Percentiles rank a stretch among this genome's conserved stretches.
phyloP scores from a whole-genome alignment of 116 monocot species.

The Iris pallida region DNA sequence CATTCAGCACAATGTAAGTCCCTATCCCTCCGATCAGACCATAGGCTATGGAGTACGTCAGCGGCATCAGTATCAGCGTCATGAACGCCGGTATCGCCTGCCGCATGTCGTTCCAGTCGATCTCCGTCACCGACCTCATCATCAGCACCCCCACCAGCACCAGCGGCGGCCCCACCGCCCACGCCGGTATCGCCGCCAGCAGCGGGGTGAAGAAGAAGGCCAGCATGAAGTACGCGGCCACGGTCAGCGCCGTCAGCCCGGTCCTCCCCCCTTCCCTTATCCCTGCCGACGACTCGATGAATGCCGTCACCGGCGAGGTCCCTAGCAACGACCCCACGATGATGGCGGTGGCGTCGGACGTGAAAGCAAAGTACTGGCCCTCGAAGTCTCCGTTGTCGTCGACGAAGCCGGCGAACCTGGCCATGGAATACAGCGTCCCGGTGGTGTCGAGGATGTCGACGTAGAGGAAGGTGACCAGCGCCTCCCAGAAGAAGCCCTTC shows the following conservation, averaged over 20 bases:
- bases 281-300: conserved; percentile 86
- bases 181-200: conserved; percentile 82
- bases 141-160: conserved; percentile 84
- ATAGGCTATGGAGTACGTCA: conserved; percentile 89
- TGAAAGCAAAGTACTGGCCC: conserved; percentile 95
- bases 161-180: conserved; percentile 91
- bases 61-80: conserved; percentile 69
- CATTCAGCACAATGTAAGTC: conserved; percentile 44
- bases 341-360: conserved; percentile 86
- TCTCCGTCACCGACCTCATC: conserved; percentile 76
- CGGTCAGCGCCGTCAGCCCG: conserved; percentile 73
- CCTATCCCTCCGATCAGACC: conserved; percentile 75
- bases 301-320: conserved; percentile 84
- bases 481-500: conserved; percentile 67
- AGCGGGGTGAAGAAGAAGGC: conserved; percentile 87
- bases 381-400: conserved; percentile 74
- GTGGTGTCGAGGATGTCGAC: conserved; percentile 92
- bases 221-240: conserved; percentile 57
- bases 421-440: conserved; percentile 86
- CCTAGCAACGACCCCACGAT: conserved; percentile 67
- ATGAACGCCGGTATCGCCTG: conserved; percentile 83
- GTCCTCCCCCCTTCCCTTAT: conserved; percentile 83
- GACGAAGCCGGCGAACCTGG: conserved; percentile 78
- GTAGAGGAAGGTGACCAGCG: conserved; percentile 76
- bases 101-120: conserved; percentile 83